Conservation (phyloP, 805 yeast genomes). For the Monosporozyma siamensis region DNA sequence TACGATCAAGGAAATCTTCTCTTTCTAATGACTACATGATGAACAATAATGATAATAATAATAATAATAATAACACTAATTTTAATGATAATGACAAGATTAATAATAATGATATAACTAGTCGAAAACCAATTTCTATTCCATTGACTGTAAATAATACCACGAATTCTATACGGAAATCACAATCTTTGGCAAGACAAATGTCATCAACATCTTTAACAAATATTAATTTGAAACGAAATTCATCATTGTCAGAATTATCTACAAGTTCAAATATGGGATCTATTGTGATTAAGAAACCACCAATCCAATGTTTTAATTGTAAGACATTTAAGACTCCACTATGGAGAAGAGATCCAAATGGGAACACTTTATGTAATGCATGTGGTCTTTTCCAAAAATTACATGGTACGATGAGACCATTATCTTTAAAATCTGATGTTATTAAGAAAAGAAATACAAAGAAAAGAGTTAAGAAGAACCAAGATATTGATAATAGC, state of each 20-base stretch:
- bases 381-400: constrained; percentile 93
- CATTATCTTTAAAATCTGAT: constrained; percentile 82
- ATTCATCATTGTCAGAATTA: constrained; percentile 15
- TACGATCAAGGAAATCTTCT: constrained; percentile 5
- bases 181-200: constrained; percentile 19
- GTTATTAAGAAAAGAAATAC: constrained; percentile 72
- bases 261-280: constrained; percentile 9
- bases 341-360: constrained; percentile 86
- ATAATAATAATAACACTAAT: neutral
- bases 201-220: constrained; percentile 24
- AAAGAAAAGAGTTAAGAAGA: constrained; percentile 47
- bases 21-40: neutral
- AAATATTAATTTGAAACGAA: constrained; percentile 15
- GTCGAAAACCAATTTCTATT: constrained; percentile 5
- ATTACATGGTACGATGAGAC: constrained; percentile 91
- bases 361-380: constrained; percentile 87
- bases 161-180: constrained; percentile 23
- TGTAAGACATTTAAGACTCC: constrained; percentile 92
- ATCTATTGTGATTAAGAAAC: constrained; percentile 15
- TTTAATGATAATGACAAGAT: no score
- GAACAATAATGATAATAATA: neutral
- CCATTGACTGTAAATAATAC: constrained; percentile 10
- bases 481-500: constrained; percentile 2
- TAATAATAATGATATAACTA: neutral
- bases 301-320: constrained; percentile 57